These are phyloP conservation scores for Mucor circinelloides DNA, from an alignment of 371 early-diverging fungal species.

Conservation along the genomic window DNA sequence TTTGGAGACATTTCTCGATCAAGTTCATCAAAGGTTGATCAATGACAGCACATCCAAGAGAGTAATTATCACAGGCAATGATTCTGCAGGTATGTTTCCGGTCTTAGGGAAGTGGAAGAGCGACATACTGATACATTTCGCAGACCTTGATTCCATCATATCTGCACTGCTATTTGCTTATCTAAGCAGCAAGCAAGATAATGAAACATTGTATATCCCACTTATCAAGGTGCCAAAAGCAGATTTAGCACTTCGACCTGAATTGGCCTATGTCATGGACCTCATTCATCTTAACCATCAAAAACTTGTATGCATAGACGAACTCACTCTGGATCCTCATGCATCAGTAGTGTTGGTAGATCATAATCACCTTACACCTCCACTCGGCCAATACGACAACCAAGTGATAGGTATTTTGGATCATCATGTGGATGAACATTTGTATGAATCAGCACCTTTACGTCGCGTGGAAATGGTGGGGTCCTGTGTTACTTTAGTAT, in stretches of 20 bases:
- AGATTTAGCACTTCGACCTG: constrained; percentile 71
- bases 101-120: background rate
- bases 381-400: constrained; percentile 32
- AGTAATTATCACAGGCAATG: constrained; percentile 68
- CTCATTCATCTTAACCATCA: constrained; percentile 20
- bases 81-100: constrained; percentile 61
- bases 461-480: constrained; percentile 65
- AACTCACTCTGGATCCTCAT: constrained; percentile 1
- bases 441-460: constrained; percentile 36
- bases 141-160: constrained; percentile 73
- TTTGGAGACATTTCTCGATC: background rate
- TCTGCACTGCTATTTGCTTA: constrained; percentile 62
- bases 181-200: constrained; percentile 27
- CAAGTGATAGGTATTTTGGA: constrained; percentile 67
- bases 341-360: constrained; percentile 55
- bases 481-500: constrained; percentile 65
- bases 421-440: constrained; percentile 72
- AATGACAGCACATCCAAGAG: background rate
- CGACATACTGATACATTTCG: too few species aligned
- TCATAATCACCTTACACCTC: constrained; percentile 61
- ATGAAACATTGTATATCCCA: constrained; percentile 45
- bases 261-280: constrained; percentile 55
- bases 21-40: background rate
- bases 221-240: constrained; percentile 59
- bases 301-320: constrained; percentile 35